Percentiles rank a stretch among this genome's conserved stretches.
Conservation (phyloP, 2,329 filamentous ascomycete genomes). For the Verticillium albo-atrum region DNA sequence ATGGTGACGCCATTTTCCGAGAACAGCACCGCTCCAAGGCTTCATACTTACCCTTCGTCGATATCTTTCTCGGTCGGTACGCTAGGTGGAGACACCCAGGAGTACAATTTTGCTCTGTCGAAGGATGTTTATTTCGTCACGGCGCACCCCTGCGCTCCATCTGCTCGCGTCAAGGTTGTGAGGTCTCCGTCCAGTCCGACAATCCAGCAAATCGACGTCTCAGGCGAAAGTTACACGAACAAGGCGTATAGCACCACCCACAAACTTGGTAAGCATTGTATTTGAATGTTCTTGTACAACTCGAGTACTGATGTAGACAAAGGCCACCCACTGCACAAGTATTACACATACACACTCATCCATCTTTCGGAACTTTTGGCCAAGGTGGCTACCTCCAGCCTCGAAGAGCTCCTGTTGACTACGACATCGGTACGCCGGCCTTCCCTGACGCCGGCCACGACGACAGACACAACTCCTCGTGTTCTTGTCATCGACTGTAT, state of each 20-base stretch:
- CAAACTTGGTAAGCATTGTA: conserved; percentile 35
- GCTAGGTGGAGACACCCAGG: conserved; percentile 33
- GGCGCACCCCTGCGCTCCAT: conserved; percentile 59
- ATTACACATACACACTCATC: conserved; percentile 54
- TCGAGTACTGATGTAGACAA: conserved; percentile 17
- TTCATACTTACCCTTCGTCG: conserved; percentile 34
- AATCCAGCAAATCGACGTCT: conserved; percentile 52
- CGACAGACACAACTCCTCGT: conserved; percentile 23
- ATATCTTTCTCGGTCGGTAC: conserved; percentile 33
- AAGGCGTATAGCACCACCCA: conserved; percentile 42
- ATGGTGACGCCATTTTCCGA: conserved; percentile 33
- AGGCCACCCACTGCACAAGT: conserved; percentile 62
- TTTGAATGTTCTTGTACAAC: too few relatives aligned
- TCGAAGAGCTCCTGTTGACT: conserved; percentile 42
- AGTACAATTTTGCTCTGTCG: conserved; percentile 40
- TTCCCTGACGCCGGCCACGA: conserved; percentile 20
- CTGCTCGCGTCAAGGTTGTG: conserved; percentile 51
- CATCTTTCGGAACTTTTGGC: conserved; percentile 53
- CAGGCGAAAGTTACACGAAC: conserved; percentile 36
- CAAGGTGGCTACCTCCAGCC: conserved; percentile 33
- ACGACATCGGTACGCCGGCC: conserved; percentile 25
- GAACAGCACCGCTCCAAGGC: conserved; percentile 21
- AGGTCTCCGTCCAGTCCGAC: conserved; percentile 57
- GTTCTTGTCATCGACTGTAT: conserved; percentile 63
- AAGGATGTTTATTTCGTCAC: conserved; percentile 63